Evolutionary conservation across 2,329 filamentous ascomycete genomes (phyloP), one percentile per base, ranked within the genome.

Genomic region (Graphiopsis chlorocephala): DNA sequence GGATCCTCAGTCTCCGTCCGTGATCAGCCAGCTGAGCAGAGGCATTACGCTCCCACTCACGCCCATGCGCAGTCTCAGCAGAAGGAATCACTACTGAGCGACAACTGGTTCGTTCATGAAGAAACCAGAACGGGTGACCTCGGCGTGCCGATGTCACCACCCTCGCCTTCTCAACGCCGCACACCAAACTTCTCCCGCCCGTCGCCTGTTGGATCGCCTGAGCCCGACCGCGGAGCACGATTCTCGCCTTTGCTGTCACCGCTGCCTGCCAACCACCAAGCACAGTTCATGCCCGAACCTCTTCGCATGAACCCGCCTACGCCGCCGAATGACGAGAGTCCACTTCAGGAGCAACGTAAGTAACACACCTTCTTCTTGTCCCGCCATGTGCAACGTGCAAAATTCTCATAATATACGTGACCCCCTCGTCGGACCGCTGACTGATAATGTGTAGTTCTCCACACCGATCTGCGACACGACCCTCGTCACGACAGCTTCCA

Each of bases 241-340:
- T 57, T 57, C 52, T 57, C 61, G n/a, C 61, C 61, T 6, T 23
- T 52, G 14, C 50, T 57, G 5, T 57, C 52, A 17, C 61, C 61
- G 5, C 47, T 61, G 35, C 28, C 61, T 14, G 50, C 59, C 15
- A 20, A 65, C 14, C 57, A 66, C 23, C 33, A 67, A 53, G 62
- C 61, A n/a, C 61, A 63, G 11, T 63, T 78, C 68, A 66, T 76
- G 33, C 78, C 76, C 15, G 75, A 79, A 64, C 80, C 81, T 1
- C 74, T 83, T 7, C 75, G 78, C 53, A 82, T 82, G 79, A 81
- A 82, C 67, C 81, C 81, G 4, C 80, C 81, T 1, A 79, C 78
- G 1, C 79, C 78, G 3, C 69, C 70, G 8, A 55, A 66, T 17
- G 65, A 68, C 17, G 62, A 69, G 35, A 45, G 15, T 17, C 33